Evolutionary conservation across 805 yeast species (phyloP), one percentile per base, ranked within the genome.

Genomic region (Ogataea thermomethanolica): DNA sequence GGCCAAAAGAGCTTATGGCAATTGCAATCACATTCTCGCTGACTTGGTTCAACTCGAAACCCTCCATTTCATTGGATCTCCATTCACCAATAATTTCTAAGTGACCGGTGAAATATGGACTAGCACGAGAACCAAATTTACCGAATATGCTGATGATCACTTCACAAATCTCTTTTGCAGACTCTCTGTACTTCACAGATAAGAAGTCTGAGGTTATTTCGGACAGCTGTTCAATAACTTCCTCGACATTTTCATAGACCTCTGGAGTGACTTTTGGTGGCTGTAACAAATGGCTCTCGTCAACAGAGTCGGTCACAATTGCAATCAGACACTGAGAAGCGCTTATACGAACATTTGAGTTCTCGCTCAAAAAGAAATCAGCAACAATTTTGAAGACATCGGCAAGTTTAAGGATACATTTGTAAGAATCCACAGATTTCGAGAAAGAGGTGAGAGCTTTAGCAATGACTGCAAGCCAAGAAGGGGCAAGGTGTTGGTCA

Each of bases 391-490:
- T 62, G 51, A 81, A 72, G n/a, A 78, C 61, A 17, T 65, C 64
- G 8, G 88, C 83, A 7, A 85, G 56, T 49, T 75, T 77, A 23
- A 62, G 50, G 25, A 89, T 58, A 39, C 85, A 79, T 29, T 69
- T 64, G 12, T 66, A 49, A 5, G 80, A 72, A 41, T 77, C 74
- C 30, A 74, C 65, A 33, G 55, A 54, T 12, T 60, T 61, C 5
- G 84, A 63, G 49, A 75, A 79, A 0, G 83, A 67, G 3, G 73
- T 64, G 33, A 76, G 66, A 33, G 91, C 95, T 55, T 88, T 89
- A 7, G 96, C 93, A 32, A 91, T 76, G 14, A 90, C 95, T 1
- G 97, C 96, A 29, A 89, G 73, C 99, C 99, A 93, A 9, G 96
- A 77, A 10, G 95, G 96, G 2, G 91, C 88, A 50, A 93, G 72